Conservation (phyloP, 257 asterid genomes). For the Solanum lycopersicoides region DNA sequence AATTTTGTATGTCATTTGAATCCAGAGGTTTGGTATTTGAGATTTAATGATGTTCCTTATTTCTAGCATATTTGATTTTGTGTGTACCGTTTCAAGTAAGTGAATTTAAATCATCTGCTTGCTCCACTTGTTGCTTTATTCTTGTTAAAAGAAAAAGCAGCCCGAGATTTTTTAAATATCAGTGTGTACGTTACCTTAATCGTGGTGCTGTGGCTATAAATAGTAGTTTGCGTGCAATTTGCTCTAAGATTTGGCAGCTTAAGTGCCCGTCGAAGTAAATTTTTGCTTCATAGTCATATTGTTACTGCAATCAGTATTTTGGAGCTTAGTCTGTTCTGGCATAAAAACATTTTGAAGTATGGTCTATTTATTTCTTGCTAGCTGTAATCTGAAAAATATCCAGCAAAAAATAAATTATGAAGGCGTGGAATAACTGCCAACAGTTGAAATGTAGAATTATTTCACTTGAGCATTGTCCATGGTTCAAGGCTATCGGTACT, state of each 20-base stretch:
- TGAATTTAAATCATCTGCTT: background rate
- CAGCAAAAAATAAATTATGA: background rate
- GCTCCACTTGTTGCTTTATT: background rate
- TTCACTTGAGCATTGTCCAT: background rate
- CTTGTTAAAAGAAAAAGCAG: background rate
- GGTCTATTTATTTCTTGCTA: background rate
- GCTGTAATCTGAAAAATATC: too few species aligned
- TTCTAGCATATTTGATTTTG: background rate
- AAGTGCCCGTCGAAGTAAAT: background rate
- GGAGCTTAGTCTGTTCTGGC: background rate
- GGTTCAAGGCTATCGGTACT: background rate
- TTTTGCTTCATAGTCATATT: background rate
- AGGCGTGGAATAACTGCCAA: background rate
- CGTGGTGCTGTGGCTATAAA: background rate
- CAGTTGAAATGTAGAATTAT: background rate
- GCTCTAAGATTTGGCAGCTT: background rate
- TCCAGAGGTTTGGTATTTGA: background rate
- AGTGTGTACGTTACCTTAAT: background rate
- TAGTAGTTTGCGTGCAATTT: background rate
- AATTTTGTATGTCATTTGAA: background rate
- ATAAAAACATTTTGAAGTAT: too few species aligned
- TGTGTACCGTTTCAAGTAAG: background rate
- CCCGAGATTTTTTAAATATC: background rate
- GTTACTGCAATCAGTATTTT: background rate
- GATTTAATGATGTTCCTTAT: background rate